Evolutionary conservation across 106 monocot genomes (phyloP).

Genomic region (Gastrodia elata): DNA sequence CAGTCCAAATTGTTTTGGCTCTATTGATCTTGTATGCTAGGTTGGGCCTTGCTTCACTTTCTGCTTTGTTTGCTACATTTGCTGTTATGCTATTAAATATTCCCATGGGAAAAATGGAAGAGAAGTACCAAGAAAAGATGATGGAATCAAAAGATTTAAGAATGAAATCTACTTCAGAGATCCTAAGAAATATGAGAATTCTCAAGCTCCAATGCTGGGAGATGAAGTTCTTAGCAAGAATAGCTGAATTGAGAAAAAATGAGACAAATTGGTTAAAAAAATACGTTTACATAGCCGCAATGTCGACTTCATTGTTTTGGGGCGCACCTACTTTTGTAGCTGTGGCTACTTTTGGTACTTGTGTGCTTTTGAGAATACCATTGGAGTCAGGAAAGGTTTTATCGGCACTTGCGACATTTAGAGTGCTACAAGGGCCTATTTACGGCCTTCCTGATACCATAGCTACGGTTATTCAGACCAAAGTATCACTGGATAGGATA

Average conservation of each 20-base stretch:
- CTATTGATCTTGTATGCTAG: conserved; percentile 54
- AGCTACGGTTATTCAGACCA: conserved; percentile 65
- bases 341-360: conserved; percentile 67
- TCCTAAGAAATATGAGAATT: conserved; percentile 85
- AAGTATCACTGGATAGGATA: conserved; percentile 83
- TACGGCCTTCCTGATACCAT: conserved; percentile 67
- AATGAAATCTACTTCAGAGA: conserved; percentile 87
- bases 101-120: conserved; percentile 58
- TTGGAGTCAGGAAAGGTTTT: conserved; percentile 79
- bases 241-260: conserved; percentile 45
- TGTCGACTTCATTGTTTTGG: conserved; percentile 55
- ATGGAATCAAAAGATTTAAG: conserved; percentile 79
- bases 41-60: conserved; percentile 67
- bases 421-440: conserved; percentile 70
- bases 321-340: conserved; percentile 79
- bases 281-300: conserved; percentile 48
- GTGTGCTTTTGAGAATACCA: conserved; percentile 76
- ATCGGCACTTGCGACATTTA: conserved; percentile 85
- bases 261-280: conserved; percentile 73
- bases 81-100: conserved; percentile 58
- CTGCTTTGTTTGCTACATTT: conserved; percentile 58
- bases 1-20: conserved; percentile 60
- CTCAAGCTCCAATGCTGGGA: conserved; percentile 97
- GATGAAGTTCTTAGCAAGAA: conserved; percentile 85
- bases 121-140: conserved; percentile 65